A percentile compares a stretch with the other conserved stretches of the same genome.
phyloP scores from a whole-genome alignment of 352 stramenopile genomes.

The Phytophthora fragariaefolia region DNA sequence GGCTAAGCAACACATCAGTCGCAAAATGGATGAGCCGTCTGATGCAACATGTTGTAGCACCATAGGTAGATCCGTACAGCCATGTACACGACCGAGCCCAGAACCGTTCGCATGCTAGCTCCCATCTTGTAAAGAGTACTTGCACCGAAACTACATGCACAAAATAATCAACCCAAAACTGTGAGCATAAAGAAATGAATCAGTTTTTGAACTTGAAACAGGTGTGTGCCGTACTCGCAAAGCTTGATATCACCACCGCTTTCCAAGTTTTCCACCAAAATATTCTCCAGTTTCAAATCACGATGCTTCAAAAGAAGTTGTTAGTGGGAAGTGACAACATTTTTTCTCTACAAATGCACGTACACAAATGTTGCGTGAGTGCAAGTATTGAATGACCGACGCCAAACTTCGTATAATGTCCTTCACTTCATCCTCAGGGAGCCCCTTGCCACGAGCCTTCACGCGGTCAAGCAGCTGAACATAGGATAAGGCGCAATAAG shows the following conservation, averaged over 20 bases:
- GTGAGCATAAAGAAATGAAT: neutral
- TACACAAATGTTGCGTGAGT: constrained; percentile 84
- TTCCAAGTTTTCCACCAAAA: constrained; percentile 67
- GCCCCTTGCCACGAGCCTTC: constrained; percentile 52
- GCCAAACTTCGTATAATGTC: constrained; percentile 64
- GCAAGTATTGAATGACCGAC: constrained; percentile 84
- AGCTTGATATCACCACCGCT: constrained; percentile 72
- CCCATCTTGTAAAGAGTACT: constrained; percentile 81
- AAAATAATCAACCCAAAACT: constrained; percentile 56
- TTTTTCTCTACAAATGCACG: constrained; percentile 14
- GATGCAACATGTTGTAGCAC: neutral
- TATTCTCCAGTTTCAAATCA: constrained; percentile 86
- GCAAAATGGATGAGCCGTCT: neutral
- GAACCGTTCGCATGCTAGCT: constrained; percentile 79
- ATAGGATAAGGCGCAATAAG: no score
- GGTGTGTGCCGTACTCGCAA: constrained; percentile 64
- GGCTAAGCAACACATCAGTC: constrained; percentile 37
- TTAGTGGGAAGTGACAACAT: neutral
- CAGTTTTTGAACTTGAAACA: neutral
- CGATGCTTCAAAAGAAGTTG: constrained; percentile 53
- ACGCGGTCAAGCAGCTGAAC: constrained; percentile 69
- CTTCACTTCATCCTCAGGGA: constrained; percentile 65
- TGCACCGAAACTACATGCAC: constrained; percentile 62
- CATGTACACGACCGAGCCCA: constrained; percentile 88
- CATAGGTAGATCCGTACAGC: constrained; percentile 59